Evolutionary conservation across 805 yeast species (phyloP), one percentile per base, ranked within the genome.

Genomic region (Cyberlindnera veronae): DNA sequence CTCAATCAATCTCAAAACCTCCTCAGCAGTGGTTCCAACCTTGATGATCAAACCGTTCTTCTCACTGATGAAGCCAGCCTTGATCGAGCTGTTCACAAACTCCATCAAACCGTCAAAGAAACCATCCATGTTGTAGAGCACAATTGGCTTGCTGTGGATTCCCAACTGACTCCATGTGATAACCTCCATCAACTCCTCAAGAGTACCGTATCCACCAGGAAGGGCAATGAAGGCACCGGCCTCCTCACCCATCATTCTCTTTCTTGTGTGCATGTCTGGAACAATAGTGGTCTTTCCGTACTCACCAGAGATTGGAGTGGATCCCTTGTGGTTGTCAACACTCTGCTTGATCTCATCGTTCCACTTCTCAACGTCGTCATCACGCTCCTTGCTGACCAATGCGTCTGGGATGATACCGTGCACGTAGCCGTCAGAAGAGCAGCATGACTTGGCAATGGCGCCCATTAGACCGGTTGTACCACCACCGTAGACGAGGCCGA

Each of bases 171-270:
- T 78, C 96, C 96, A 88, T 4, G 96, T 88, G 44, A 84, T 83
- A 40, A 86, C 83, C 67, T 88, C 96, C 81, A 87, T 80, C 46
- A 88, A 69, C 64, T 88, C 96, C 63, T 88, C 96, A 57, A 86
- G 64, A 7, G 95, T 87, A 36, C 96, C 96, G 59, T 79, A 87
- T 3, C 96, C 96, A 47, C 96, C 96, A 12, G 96, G 95, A 66
- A 88, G 71, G 0, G 95, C 95, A 32, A 88, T 76, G 62, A 88
- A 88, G 0, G 91, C 95, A 50, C 79, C 79, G n/a, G 91, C 81
- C 60, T 84, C 90, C 55, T 76, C 72, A 21, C 89, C 95, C 96
- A 88, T 88, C 69, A 84, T 53, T 59, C 80, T 73, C 69, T 88
- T 88, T 59, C 96, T 74, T 3, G 93, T 82, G 64, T 88, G 96